Conservation (phyloP, 345 rosid genomes). For the Trapa incisa region DNA sequence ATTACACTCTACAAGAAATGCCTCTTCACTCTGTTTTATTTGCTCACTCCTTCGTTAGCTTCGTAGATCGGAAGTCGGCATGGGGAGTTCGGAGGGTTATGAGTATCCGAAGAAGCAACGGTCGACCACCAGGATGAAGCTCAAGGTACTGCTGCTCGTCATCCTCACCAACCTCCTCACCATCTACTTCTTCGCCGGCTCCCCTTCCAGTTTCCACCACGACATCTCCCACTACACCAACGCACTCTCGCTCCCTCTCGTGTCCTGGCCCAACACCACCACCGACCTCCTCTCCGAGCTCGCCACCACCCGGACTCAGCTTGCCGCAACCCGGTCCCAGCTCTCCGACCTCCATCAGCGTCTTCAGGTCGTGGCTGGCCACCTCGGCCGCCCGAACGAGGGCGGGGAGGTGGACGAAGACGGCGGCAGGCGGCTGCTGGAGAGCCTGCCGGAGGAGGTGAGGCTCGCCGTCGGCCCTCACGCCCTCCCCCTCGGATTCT, state of each 20-base stretch:
- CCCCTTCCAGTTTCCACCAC: conserved; percentile 8
- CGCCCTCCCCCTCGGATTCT: conserved; percentile 30
- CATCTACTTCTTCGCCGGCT: conserved; percentile 16
- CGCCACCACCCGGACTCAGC: conserved; percentile 19
- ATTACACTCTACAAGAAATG: background rate
- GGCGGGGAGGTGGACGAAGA: background rate
- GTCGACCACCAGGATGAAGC: conserved; percentile 15
- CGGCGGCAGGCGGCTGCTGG: background rate
- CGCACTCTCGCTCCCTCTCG: background rate
- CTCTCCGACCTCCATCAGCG: conserved; percentile 20
- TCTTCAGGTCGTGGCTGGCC: conserved; percentile 21
- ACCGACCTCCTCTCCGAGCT: conserved; percentile 16
- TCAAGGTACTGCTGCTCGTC: conserved; percentile 22
- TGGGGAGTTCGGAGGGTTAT: conserved; percentile 4
- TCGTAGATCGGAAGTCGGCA: background rate
- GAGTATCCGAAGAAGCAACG: conserved; percentile 14
- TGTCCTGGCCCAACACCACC: conserved; percentile 6
- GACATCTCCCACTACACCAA: background rate
- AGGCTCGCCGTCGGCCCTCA: conserved; percentile 27
- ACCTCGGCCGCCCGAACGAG: background rate
- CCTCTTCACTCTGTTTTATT: background rate
- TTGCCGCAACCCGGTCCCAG: conserved; percentile 16
- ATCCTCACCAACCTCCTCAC: conserved; percentile 34
- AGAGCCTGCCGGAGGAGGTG: conserved; percentile 16
- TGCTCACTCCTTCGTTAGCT: background rate